Evolutionary conservation across 345 rosid genomes (phyloP).

Genomic region (Sonneratia alba): DNA sequence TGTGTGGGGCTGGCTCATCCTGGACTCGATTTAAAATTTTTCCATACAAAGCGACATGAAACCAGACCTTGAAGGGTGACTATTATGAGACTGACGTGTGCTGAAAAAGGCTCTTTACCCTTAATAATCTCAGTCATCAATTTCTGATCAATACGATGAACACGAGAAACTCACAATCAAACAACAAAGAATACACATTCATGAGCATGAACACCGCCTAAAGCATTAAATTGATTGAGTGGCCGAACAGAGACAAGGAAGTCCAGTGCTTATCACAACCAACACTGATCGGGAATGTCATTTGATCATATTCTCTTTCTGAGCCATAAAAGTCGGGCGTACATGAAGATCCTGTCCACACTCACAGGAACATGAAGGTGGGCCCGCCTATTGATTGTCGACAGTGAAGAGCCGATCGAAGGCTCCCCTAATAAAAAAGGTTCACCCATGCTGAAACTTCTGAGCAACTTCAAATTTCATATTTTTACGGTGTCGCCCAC

Average conservation of each 20-base stretch:
- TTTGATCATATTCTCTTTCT: background rate
- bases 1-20: background rate
- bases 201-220: background rate
- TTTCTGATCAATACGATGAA: background rate
- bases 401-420: background rate
- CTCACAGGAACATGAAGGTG: background rate
- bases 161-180: background rate
- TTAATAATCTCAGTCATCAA: background rate
- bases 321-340: background rate
- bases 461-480: background rate
- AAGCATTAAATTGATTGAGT: background rate
- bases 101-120: background rate
- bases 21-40: background rate
- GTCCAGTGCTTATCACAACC: background rate
- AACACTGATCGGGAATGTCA: background rate
- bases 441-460: background rate
- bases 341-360: background rate
- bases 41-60: background rate
- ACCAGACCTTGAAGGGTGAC: background rate
- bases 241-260: background rate
- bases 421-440: background rate
- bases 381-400: background rate
- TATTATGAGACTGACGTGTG: background rate
- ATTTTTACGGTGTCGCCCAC: background rate
- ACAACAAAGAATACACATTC: background rate